Percentiles rank a stretch among this genome's conserved stretches.
These are phyloP conservation scores for Encephalitozoon romaleae DNA, from an alignment of 371 early-diverging fungal genomes.

Conservation along the genomic window DNA sequence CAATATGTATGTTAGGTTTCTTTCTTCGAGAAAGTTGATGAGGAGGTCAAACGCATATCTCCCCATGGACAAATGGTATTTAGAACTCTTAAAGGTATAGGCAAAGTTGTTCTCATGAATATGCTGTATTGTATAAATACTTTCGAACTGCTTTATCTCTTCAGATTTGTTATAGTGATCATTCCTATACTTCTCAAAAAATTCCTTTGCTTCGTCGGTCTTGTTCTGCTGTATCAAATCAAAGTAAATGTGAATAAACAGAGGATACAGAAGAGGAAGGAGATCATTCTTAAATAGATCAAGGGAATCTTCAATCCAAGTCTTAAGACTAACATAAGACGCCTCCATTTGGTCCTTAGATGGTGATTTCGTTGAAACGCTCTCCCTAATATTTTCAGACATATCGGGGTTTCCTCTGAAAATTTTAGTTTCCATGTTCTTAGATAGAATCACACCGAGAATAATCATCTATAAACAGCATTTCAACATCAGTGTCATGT, in stretches of 20 bases:
- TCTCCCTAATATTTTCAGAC: neutral
- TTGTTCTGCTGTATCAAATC: slow-evolving; percentile 66
- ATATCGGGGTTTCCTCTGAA: neutral
- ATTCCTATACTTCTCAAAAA: slow-evolving; percentile 70
- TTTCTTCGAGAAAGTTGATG: slow-evolving; percentile 79
- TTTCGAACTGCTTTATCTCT: slow-evolving; percentile 62
- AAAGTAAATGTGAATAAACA: slow-evolving; percentile 83
- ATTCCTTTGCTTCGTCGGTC: slow-evolving; percentile 64
- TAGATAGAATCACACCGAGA: too few species aligned
- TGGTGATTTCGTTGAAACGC: neutral
- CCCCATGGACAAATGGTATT: slow-evolving; percentile 77
- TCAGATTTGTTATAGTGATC: slow-evolving; percentile 67
- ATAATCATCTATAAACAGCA: too few species aligned
- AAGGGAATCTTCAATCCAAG: slow-evolving; percentile 84
- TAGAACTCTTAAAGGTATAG: slow-evolving; percentile 69
- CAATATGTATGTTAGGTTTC: slow-evolving; percentile 72
- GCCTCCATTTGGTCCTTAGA: slow-evolving; percentile 22
- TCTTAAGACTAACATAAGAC: slow-evolving; percentile 68
- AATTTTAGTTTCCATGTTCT: neutral
- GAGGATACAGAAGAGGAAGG: slow-evolving; percentile 72
- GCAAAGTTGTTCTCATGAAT: slow-evolving; percentile 71
- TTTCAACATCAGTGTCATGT: neutral
- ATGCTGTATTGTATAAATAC: slow-evolving; percentile 68
- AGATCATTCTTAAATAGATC: slow-evolving; percentile 71
- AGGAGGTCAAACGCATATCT: slow-evolving; percentile 80